These are phyloP conservation scores for Proteromonas lacertae DNA, from an alignment of 352 stramenopile species.

Conservation along the genomic window DNA sequence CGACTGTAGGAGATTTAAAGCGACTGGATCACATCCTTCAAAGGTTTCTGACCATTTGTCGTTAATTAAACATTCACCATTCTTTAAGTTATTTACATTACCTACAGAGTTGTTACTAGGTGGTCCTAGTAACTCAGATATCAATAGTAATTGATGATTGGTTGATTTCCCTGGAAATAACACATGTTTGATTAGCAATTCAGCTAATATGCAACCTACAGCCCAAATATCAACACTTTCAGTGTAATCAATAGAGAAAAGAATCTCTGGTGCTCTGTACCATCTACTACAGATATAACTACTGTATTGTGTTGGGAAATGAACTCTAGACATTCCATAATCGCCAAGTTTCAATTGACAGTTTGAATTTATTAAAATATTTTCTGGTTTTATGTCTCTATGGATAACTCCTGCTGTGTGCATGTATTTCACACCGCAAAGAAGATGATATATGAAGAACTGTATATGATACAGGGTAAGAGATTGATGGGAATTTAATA, in stretches of 20 bases:
- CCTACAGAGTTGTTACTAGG: no score
- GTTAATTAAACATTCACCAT: no score
- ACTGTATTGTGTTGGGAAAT: no score
- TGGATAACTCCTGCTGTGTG: slow-evolving; percentile 48
- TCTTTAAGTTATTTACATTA: no score
- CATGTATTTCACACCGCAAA: slow-evolving; percentile 49
- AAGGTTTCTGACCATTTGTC: no score
- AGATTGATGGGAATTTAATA: slow-evolving; percentile 44
- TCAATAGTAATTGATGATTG: slow-evolving; percentile 95
- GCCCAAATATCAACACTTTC: slow-evolving; percentile 21
- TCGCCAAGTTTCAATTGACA: slow-evolving; percentile 96
- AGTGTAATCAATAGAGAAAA: slow-evolving; percentile 70
- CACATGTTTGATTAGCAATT: slow-evolving; percentile 29
- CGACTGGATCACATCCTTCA: no score
- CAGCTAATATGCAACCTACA: slow-evolving; percentile 18
- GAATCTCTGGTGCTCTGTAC: no score
- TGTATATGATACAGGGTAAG: slow-evolving; percentile 34
- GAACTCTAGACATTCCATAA: slow-evolving; percentile 71
- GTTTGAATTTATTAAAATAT: slow-evolving; percentile 77
- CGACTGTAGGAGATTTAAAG: no score
- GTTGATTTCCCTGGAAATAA: slow-evolving; percentile 91
- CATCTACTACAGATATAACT: slow-evolving; percentile 90
- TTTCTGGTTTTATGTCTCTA: slow-evolving; percentile 94
- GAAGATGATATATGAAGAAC: background rate
- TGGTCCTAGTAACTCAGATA: slow-evolving; percentile 83